phyloP scores from a whole-genome alignment of 2,329 filamentous ascomycete species.

The Xylaria sp. region DNA sequence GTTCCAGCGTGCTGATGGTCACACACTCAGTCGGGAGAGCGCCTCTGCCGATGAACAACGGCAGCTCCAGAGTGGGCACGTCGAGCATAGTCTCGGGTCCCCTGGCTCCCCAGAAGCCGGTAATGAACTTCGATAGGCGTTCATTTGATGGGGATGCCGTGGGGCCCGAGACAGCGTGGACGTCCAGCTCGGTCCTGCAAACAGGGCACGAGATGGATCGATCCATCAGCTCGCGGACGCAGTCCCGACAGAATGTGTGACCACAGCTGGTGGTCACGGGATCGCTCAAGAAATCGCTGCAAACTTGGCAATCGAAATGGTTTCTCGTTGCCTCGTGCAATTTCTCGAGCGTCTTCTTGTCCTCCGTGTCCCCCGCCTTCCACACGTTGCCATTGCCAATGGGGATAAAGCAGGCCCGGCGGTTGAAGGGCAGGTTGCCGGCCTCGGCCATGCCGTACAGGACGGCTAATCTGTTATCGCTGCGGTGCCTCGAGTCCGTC shows the following conservation, averaged over 20 bases:
- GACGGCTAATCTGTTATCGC: too few species aligned
- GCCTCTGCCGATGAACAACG: too few species aligned
- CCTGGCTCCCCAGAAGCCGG: conserved; percentile 53
- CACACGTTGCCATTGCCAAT: conserved; percentile 27
- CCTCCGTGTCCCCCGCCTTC: conserved; percentile 38
- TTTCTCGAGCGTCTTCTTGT: conserved; percentile 57
- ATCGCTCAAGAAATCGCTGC: conserved; percentile 74
- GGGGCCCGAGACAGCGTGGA: conserved; percentile 41
- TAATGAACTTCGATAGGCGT: conserved; percentile 57
- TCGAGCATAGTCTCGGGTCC: too few species aligned
- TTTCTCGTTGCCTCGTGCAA: conserved; percentile 54
- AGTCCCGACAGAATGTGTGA: conserved; percentile 82
- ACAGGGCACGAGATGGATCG: conserved; percentile 75
- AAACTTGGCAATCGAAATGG: conserved; percentile 74
- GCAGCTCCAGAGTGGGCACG: too few species aligned
- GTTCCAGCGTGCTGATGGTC: too few species aligned
- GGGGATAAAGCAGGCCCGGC: too few species aligned
- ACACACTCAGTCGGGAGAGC: too few species aligned
- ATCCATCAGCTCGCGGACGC: conserved; percentile 69
- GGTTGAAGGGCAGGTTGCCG: too few species aligned
- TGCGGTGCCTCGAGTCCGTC: too few species aligned
- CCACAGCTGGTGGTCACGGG: conserved; percentile 81
- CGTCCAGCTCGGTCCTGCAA: conserved; percentile 61
- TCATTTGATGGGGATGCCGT: conserved; percentile 52
- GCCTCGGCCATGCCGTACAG: too few species aligned